phyloP scores from a whole-genome alignment of 495 filamentous ascomycete species.

The Talaromyces adpressus region DNA sequence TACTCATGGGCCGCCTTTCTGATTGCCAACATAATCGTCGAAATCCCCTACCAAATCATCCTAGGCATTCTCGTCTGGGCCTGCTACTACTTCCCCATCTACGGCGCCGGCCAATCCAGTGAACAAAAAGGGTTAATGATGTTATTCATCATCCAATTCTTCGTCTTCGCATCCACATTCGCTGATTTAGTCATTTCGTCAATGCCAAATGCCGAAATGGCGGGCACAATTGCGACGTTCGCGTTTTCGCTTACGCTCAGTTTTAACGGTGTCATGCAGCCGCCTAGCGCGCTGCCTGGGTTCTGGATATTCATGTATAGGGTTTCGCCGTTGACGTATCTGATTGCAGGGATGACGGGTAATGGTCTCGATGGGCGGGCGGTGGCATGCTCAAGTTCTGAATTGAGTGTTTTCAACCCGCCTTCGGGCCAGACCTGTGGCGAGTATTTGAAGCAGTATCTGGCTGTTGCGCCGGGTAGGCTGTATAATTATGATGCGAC shows the following conservation, averaged over 20 bases:
- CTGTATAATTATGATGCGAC: constrained; percentile 39
- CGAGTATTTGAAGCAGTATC: constrained; percentile 35
- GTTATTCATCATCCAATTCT: constrained; percentile 53
- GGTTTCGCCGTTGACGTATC: constrained; percentile 49
- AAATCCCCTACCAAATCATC: constrained; percentile 63
- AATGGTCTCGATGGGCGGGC: constrained; percentile 37
- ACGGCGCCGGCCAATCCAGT: constrained; percentile 29
- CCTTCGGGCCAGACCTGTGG: constrained; percentile 43
- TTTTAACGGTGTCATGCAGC: constrained; percentile 56
- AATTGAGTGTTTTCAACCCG: constrained; percentile 46
- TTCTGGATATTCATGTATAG: constrained; percentile 59
- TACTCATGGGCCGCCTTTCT: constrained; percentile 71
- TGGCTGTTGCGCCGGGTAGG: constrained; percentile 23
- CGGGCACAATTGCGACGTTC: constrained; percentile 49
- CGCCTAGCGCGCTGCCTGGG: constrained; percentile 38
- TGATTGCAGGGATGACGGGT: constrained; percentile 44
- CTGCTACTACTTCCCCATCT: constrained; percentile 55
- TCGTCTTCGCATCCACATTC: constrained; percentile 65
- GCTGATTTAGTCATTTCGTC: constrained; percentile 48
- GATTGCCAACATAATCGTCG: constrained; percentile 61
- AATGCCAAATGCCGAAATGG: constrained; percentile 46
- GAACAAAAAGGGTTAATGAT: constrained; percentile 41
- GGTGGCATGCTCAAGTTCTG: constrained; percentile 36
- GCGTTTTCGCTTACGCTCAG: constrained; percentile 54
- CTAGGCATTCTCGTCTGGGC: constrained; percentile 53